Evolutionary conservation across 176 grass and related monocot species (phyloP).

Genomic region (Oryza brachyantha): DNA sequence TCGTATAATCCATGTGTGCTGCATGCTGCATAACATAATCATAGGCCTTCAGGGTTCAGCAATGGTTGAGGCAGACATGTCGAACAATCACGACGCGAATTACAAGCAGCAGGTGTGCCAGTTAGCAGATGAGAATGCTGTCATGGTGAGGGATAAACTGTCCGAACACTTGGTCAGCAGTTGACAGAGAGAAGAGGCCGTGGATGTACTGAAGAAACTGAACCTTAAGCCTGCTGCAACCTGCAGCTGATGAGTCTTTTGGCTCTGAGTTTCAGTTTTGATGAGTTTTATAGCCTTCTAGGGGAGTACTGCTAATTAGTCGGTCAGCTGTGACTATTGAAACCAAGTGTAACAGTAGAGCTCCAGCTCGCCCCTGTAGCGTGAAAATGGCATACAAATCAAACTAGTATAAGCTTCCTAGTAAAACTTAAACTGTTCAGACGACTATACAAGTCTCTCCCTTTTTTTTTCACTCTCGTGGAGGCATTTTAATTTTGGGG

Average conservation of each 20-base stretch:
- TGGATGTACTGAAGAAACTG: not conserved
- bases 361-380: not conserved
- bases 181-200: not conserved
- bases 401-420: not conserved
- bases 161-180: conserved; percentile 41
- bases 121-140: conserved; percentile 54
- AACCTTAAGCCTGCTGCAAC: conserved; percentile 8
- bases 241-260: conserved; percentile 32
- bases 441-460: too few relatives aligned
- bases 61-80: conserved; percentile 11
- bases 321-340: not conserved
- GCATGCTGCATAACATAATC: conserved; percentile 78
- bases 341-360: conserved; percentile 23
- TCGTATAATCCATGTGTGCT: conserved; percentile 91
- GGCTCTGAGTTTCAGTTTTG: not conserved
- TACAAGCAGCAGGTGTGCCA: conserved; percentile 74
- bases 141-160: conserved; percentile 52
- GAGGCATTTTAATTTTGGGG: too few relatives aligned
- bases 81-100: conserved; percentile 46
- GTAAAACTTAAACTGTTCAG: not conserved
- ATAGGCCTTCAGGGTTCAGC: conserved; percentile 62
- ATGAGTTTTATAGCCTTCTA: not conserved
- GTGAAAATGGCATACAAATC: not conserved
- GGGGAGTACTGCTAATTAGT: not conserved
- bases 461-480: too few relatives aligned